Evolutionary conservation across 768 basidiomycete species (phyloP).

Genomic region (Dioszegia hungarica): DNA sequence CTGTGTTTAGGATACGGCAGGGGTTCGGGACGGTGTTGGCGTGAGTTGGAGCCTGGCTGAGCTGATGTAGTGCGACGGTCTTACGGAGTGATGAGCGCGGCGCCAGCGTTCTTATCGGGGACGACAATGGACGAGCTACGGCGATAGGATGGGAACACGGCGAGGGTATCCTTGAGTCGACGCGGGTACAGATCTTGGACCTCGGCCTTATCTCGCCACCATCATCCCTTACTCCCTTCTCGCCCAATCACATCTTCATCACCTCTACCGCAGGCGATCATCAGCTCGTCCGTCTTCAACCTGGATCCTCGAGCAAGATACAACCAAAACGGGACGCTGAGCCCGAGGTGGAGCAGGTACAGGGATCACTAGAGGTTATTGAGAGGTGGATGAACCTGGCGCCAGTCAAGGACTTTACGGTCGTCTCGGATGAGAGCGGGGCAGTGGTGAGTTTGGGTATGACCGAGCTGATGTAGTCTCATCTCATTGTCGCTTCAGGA

Average conservation of each 20-base stretch:
- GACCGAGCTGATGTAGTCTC: conserved; percentile 20
- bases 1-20: conserved; percentile 42
- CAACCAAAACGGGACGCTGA: conserved; percentile 32
- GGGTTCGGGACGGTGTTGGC: conserved; percentile 45
- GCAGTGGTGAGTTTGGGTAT: conserved; percentile 28
- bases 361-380: conserved; percentile 13
- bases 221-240: conserved; percentile 37
- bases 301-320: conserved; percentile 13
- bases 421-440: conserved; percentile 35
- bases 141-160: conserved; percentile 23
- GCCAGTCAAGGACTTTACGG: conserved; percentile 45
- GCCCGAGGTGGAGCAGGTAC: conserved; percentile 5
- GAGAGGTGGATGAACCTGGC: conserved; percentile 45
- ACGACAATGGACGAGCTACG: conserved; percentile 39
- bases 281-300: conserved; percentile 19
- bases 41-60: conserved; percentile 16
- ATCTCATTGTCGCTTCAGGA: conserved; percentile 44
- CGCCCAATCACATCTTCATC: conserved; percentile 32
- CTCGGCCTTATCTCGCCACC: conserved; percentile 39
- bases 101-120: conserved; percentile 36
- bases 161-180: conserved; percentile 1
- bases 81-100: conserved; percentile 16
- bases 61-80: conserved; percentile 18
- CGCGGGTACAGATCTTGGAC: conserved; percentile 19
- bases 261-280: conserved; percentile 43